Conservation (phyloP, 1,284 basidiomycete genomes). For the Apiotrichum laibachii region DNA sequence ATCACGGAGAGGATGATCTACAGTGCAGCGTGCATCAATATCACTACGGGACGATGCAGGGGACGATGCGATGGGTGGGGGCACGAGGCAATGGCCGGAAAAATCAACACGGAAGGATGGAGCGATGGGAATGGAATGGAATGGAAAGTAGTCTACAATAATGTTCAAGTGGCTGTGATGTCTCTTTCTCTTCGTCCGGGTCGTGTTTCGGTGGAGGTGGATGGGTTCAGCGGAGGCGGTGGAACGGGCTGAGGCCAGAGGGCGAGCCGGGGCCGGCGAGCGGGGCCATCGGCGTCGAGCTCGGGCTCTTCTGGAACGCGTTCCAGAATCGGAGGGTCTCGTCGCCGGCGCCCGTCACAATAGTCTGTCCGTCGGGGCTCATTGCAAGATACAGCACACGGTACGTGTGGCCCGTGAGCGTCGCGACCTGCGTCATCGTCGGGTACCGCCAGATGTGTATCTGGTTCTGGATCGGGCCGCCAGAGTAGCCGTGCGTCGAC, state of each 20-base stretch:
- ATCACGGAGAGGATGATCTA: no score
- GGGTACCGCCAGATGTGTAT: slow-evolving; percentile 99
- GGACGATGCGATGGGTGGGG: no score
- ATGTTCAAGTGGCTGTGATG: neutral
- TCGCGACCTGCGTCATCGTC: slow-evolving; percentile 85
- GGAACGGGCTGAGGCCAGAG: slow-evolving; percentile 6
- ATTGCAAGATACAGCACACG: slow-evolving; percentile 94
- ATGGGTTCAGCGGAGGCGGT: slow-evolving; percentile 1
- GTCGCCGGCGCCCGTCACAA: slow-evolving; percentile 96
- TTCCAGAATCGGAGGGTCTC: slow-evolving; percentile 98
- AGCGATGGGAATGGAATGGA: no score
- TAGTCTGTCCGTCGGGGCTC: slow-evolving; percentile 95
- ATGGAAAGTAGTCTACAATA: no score
- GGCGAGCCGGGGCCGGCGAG: neutral
- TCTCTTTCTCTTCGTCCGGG: neutral
- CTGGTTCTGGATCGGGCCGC: slow-evolving; percentile 90
- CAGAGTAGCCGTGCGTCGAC: slow-evolving; percentile 95
- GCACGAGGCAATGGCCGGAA: no score
- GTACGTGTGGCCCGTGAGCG: slow-evolving; percentile 89
- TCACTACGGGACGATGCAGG: no score
- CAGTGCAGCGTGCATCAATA: no score
- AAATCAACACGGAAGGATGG: no score
- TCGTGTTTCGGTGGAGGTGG: neutral
- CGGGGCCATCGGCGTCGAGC: neutral
- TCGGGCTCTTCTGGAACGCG: slow-evolving; percentile 62